Conservation (phyloP, 345 rosid genomes). For the Brassica incana region DNA sequence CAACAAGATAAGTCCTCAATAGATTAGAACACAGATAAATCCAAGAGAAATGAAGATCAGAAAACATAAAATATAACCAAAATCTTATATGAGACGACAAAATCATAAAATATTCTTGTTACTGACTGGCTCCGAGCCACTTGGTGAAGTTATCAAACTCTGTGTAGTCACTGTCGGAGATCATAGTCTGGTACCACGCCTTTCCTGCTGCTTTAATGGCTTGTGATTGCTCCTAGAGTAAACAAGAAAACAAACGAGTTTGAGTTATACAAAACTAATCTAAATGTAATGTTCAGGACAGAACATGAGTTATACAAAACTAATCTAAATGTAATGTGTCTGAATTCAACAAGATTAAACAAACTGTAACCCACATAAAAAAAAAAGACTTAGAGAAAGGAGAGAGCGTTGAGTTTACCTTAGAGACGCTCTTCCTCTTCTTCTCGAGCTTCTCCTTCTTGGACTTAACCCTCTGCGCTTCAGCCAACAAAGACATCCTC, state of each 20-base stretch:
- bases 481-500: constrained; percentile 94
- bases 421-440: constrained; percentile 67
- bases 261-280: too few relatives aligned
- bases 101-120: constrained; percentile 19
- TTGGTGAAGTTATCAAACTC: constrained; percentile 85
- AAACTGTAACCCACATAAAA: not conserved
- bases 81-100: constrained; percentile 21
- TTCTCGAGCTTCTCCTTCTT: constrained; percentile 98
- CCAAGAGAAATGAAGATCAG: constrained; percentile 16
- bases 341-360: not conserved
- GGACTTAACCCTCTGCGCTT: constrained; percentile 82
- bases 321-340: too few relatives aligned
- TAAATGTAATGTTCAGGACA: not conserved
- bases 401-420: constrained; percentile 49
- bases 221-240: constrained; percentile 71
- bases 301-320: too few relatives aligned
- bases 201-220: constrained; percentile 81
- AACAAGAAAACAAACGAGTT: not conserved
- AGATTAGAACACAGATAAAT: not conserved
- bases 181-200: constrained; percentile 94
- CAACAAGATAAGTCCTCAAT: constrained; percentile 3
- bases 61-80: constrained; percentile 22
- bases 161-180: constrained; percentile 86
- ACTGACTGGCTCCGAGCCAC: constrained; percentile 82
- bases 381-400: not conserved